These are phyloP conservation scores for Clavariopsis aquatica DNA, from an alignment of 495 filamentous ascomycete genomes.

Conservation along the genomic window DNA sequence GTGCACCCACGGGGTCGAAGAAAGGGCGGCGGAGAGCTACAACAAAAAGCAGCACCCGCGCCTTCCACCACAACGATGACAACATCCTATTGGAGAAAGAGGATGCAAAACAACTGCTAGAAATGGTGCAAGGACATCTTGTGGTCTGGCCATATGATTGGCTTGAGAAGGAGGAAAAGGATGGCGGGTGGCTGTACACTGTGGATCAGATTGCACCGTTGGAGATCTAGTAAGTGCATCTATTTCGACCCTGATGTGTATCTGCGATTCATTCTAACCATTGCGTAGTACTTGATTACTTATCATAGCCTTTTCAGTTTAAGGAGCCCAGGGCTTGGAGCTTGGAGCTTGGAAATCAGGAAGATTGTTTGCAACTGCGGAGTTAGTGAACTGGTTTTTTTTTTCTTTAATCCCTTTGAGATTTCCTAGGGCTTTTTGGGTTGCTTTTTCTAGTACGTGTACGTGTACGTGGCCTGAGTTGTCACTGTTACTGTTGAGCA, in stretches of 20 bases:
- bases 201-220: slow-evolving; percentile 93
- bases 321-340: neutral
- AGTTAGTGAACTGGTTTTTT: too few species aligned
- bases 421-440: neutral
- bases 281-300: neutral
- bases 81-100: slow-evolving; percentile 59
- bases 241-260: neutral
- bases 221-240: slow-evolving; percentile 72
- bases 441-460: too few species aligned
- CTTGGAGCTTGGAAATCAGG: neutral
- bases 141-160: slow-evolving; percentile 95
- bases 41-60: slow-evolving; percentile 71
- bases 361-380: neutral
- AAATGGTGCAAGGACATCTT: slow-evolving; percentile 81
- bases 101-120: slow-evolving; percentile 78
- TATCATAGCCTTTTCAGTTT: neutral
- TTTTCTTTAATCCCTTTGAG: neutral
- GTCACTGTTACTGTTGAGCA: neutral
- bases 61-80: slow-evolving; percentile 71
- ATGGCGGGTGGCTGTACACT: slow-evolving; percentile 95
- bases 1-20: slow-evolving; percentile 18
- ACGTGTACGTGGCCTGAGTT: too few species aligned
- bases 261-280: neutral
- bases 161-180: slow-evolving; percentile 83
- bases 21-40: slow-evolving; percentile 69